These are phyloP conservation scores for Geum urbanum DNA, from an alignment of 306 rosid genomes.

Conservation along the genomic window DNA sequence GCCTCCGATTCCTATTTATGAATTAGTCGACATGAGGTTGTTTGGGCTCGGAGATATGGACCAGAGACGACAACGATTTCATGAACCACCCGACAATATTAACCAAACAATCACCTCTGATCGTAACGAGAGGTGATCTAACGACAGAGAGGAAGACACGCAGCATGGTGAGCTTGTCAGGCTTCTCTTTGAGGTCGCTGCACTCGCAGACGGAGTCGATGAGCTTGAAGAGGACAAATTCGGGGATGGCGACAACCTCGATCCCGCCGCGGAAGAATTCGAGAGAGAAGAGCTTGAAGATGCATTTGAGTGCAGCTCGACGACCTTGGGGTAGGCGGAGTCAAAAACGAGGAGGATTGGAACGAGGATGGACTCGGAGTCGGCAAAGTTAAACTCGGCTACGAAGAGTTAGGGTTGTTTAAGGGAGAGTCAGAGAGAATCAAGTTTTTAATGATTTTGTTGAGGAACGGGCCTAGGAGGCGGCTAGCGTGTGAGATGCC, in stretches of 20 bases:
- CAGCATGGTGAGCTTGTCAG: slow-evolving; percentile 71
- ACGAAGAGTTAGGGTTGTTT: slow-evolving; percentile 50
- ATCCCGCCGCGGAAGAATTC: slow-evolving; percentile 74
- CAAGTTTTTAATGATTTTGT: slow-evolving; percentile 89
- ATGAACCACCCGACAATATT: slow-evolving; percentile 78
- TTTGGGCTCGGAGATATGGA: too few species aligned
- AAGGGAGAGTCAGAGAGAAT: slow-evolving; percentile 47
- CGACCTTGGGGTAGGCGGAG: slow-evolving; percentile 76
- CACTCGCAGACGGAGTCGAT: slow-evolving; percentile 74
- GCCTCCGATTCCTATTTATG: too few species aligned
- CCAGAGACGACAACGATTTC: too few species aligned
- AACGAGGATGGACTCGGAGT: slow-evolving; percentile 65
- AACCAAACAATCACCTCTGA: slow-evolving; percentile 79
- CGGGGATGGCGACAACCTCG: slow-evolving; percentile 42
- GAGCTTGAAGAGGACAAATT: slow-evolving; percentile 39
- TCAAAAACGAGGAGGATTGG: slow-evolving; percentile 77
- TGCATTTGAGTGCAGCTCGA: slow-evolving; percentile 94
- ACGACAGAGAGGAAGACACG: slow-evolving; percentile 75
- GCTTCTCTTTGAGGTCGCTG: slow-evolving; percentile 76
- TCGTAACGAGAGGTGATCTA: slow-evolving; percentile 68
- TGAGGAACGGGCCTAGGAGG: slow-evolving; percentile 79
- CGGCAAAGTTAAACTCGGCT: slow-evolving; percentile 53
- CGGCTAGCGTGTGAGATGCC: slow-evolving; percentile 87
- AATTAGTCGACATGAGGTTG: too few species aligned
- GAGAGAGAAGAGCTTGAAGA: slow-evolving; percentile 79